These are phyloP conservation scores for Podospora pseudopauciseta DNA, from an alignment of 495 filamentous ascomycete species.

Conservation along the genomic window DNA sequence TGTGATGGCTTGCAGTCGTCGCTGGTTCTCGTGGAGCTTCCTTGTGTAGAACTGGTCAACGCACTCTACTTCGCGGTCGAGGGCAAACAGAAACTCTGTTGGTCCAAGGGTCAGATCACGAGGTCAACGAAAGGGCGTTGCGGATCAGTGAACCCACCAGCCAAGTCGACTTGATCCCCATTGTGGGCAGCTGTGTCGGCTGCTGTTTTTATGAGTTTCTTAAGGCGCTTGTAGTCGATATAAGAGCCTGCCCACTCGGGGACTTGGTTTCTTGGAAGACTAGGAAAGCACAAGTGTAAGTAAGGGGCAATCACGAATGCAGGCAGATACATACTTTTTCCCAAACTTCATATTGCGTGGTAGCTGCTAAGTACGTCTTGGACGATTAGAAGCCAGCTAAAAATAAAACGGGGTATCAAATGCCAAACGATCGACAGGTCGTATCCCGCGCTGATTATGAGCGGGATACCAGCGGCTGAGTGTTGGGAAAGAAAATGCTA, in stretches of 20 bases:
- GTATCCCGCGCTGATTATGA: neutral
- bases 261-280: conserved; percentile 87
- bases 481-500: neutral
- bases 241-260: conserved; percentile 92
- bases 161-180: conserved; percentile 74
- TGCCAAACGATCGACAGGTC: neutral
- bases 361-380: neutral
- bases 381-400: neutral
- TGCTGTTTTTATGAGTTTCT: conserved; percentile 81
- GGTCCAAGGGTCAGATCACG: conserved; percentile 18
- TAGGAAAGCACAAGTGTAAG: conserved; percentile 36
- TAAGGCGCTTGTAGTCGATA: conserved; percentile 94
- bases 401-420: neutral
- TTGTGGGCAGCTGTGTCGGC: conserved; percentile 58
- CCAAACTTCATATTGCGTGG: conserved; percentile 71
- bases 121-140: neutral
- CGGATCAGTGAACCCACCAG: conserved; percentile 42
- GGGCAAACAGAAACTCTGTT: conserved; percentile 86
- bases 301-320: neutral
- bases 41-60: conserved; percentile 96
- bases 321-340: conserved; percentile 50
- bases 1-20: conserved; percentile 78
- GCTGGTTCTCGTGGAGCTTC: conserved; percentile 76
- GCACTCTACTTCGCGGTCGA: conserved; percentile 94
- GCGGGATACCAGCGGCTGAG: neutral